Percentiles rank a stretch among this genome's conserved stretches.
Evolutionary conservation across 805 yeast genomes (phyloP).

Genomic region (Teunomyces panamensis): DNA sequence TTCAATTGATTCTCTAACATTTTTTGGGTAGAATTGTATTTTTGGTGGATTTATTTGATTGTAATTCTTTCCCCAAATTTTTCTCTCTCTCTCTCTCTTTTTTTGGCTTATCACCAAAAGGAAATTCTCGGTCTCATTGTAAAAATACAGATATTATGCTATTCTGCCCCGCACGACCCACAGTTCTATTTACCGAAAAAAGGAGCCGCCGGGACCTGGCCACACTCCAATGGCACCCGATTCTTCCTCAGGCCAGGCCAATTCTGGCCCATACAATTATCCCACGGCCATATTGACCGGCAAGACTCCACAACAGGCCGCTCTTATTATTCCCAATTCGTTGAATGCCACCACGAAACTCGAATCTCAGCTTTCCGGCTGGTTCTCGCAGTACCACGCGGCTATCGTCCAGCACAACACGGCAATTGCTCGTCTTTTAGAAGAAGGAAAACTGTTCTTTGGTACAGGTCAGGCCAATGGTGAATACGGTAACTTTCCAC

Average conservation of each 20-base stretch:
- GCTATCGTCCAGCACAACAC: slow-evolving; percentile 15
- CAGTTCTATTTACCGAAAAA: not conserved
- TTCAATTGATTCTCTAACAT: no score
- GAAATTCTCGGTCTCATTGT: no score
- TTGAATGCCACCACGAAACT: slow-evolving; percentile 28
- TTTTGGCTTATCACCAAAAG: not conserved
- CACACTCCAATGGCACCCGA: slow-evolving; percentile 3
- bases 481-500: slow-evolving; percentile 38
- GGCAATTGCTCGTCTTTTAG: slow-evolving; percentile 17
- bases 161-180: not conserved
- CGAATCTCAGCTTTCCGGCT: slow-evolving; percentile 28
- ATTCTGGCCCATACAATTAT: slow-evolving; percentile 14
- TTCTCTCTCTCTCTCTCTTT: not conserved
- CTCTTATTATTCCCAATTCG: slow-evolving; percentile 35
- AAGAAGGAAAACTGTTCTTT: slow-evolving; percentile 21
- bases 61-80: not conserved
- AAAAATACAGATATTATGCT: not conserved
- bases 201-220: slow-evolving; percentile 2
- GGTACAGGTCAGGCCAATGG: slow-evolving; percentile 11
- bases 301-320: slow-evolving; percentile 41
- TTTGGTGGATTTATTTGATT: no score
- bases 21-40: no score
- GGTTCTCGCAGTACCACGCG: slow-evolving; percentile 30
- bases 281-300: slow-evolving; percentile 40
- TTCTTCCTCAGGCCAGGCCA: slow-evolving; percentile 2